Percentiles rank a stretch among this genome's conserved stretches.
Evolutionary conservation across 164 flowering plant genomes (phyloP).

Genomic region (Euptelea pleiosperma): DNA sequence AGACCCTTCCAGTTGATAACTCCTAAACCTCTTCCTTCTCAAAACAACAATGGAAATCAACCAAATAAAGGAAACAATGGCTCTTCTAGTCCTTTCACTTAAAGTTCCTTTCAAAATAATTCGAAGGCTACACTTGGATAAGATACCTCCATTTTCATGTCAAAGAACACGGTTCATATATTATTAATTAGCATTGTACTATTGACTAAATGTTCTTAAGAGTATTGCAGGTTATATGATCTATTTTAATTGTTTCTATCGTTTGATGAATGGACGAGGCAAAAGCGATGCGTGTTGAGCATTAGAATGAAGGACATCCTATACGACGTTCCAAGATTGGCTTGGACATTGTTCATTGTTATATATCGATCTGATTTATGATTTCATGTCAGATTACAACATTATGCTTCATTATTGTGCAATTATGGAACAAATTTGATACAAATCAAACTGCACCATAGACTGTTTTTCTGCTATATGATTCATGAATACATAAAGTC

Average conservation of each 20-base stretch:
- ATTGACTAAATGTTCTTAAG: not conserved
- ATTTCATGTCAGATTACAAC: no score
- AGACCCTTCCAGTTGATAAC: conserved; percentile 38
- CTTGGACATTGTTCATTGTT: not conserved
- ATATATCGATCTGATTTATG: no score
- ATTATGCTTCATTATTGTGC: no score
- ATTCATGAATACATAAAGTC: no score
- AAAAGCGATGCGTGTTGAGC: not conserved
- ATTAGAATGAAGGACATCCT: not conserved
- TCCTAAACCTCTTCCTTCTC: conserved; percentile 24
- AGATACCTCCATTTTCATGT: not conserved
- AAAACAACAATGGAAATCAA: conserved; percentile 19
- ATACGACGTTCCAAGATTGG: no score
- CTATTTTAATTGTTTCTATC: not conserved
- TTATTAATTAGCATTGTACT: not conserved
- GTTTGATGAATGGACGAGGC: not conserved
- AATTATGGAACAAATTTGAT: no score
- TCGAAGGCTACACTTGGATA: not conserved
- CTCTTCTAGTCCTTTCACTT: conserved; percentile 7
- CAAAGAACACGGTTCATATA: not conserved
- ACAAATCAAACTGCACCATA: no score
- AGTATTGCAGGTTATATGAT: not conserved
- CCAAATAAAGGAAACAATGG: conserved; percentile 12
- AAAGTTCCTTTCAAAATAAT: conserved; percentile 9
- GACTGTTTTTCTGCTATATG: no score